Percentiles rank a stretch among this genome's conserved stretches.
Conservation (phyloP, 306 rosid genomes). For the Abrus precatorius region DNA sequence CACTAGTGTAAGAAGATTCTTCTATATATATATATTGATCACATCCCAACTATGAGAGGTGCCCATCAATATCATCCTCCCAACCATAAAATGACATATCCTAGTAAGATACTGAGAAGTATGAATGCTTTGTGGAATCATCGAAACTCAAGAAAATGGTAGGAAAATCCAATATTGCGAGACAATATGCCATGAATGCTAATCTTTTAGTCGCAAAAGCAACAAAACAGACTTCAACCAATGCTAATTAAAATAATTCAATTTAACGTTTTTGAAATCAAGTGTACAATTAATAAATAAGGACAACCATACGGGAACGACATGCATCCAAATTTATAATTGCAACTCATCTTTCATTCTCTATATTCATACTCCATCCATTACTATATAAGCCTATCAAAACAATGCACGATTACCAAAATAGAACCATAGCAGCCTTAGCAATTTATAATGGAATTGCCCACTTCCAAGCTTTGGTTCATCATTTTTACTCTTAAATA, state of each 20-base stretch:
- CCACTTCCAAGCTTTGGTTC: constrained; percentile 42
- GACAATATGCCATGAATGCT: not conserved
- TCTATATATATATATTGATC: not conserved
- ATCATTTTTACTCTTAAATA: constrained; percentile 47
- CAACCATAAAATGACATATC: not conserved
- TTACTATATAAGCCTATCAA: not conserved
- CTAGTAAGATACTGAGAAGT: not conserved
- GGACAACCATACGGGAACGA: not conserved
- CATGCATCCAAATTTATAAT: not conserved
- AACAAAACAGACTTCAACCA: constrained; percentile 1
- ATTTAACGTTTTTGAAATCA: not conserved
- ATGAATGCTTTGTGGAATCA: not conserved
- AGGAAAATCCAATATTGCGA: not conserved
- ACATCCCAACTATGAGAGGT: not conserved
- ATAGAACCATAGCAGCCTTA: not conserved
- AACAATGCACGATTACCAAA: not conserved
- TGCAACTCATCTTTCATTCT: not conserved
- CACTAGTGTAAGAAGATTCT: too few relatives aligned
- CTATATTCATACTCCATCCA: not conserved
- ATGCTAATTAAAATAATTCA: not conserved
- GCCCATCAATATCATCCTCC: not conserved
- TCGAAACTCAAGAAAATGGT: not conserved
- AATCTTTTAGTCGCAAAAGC: not conserved
- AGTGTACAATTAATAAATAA: not conserved
- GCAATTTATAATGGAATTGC: constrained; percentile 44